Evolutionary conservation across 2,329 filamentous ascomycete genomes (phyloP).

Genomic region (Pseudogymnoascus sp.): DNA sequence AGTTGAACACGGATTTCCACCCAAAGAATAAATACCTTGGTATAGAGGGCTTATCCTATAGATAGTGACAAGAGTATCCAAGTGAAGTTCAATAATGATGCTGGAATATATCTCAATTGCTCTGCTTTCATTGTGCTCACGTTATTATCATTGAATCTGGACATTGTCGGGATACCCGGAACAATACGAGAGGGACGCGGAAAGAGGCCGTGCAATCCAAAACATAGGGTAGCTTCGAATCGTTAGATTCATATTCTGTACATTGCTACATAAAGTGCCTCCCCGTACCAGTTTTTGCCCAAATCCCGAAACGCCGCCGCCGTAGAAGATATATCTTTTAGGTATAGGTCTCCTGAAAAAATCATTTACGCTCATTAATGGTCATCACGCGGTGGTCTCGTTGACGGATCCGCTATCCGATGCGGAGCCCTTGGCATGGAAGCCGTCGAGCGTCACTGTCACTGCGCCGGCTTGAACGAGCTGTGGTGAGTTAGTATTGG

Average conservation of each 20-base stretch:
- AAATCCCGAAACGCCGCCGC: conserved; percentile 4
- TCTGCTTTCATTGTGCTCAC: not conserved
- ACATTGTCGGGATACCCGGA: not conserved
- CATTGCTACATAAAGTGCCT: conserved; percentile 7
- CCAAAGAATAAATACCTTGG: not conserved
- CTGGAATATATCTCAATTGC: not conserved
- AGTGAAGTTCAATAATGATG: not conserved
- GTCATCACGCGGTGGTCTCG: not conserved
- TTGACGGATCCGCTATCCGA: conserved; percentile 4
- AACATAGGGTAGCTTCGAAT: not conserved
- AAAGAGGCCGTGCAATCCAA: too few species aligned
- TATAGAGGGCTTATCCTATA: not conserved
- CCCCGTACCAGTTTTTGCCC: not conserved
- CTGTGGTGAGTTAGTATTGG: conserved; percentile 34
- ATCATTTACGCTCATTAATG: conserved; percentile 1
- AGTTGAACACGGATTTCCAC: not conserved
- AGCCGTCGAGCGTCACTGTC: conserved; percentile 72
- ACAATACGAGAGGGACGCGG: too few species aligned
- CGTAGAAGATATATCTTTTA: conserved; percentile 2
- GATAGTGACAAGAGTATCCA: not conserved
- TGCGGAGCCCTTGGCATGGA: conserved; percentile 47
- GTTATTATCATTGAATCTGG: not conserved
- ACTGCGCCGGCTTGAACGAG: conserved; percentile 93
- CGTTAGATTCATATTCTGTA: conserved; percentile 2
- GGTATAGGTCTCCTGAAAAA: not conserved